These are phyloP conservation scores for Monosporozyma servazzii DNA, from an alignment of 805 yeast genomes.

Conservation along the genomic window DNA sequence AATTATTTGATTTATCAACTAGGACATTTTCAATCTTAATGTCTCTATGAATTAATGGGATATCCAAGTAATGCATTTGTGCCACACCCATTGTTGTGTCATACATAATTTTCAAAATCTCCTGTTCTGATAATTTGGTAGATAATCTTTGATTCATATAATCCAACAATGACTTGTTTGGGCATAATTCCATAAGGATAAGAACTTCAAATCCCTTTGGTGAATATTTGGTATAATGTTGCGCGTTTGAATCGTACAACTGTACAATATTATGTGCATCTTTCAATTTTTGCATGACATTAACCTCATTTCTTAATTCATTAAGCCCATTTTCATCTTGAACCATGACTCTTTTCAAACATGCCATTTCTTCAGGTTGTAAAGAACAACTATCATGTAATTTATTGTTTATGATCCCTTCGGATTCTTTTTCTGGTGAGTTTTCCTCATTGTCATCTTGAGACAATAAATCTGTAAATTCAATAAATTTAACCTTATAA, in stretches of 20 bases:
- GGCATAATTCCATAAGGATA: slow-evolving; percentile 88
- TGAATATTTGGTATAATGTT: slow-evolving; percentile 20
- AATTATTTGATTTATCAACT: slow-evolving; percentile 58
- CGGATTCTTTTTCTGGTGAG: slow-evolving; percentile 9
- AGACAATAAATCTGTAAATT: slow-evolving; percentile 4
- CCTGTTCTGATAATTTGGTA: slow-evolving; percentile 67
- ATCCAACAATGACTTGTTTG: slow-evolving; percentile 81
- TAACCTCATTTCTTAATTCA: slow-evolving; percentile 67
- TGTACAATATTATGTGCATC: slow-evolving; percentile 52
- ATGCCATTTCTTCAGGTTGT: slow-evolving; percentile 44
- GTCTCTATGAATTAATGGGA: slow-evolving; percentile 83
- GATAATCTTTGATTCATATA: slow-evolving; percentile 82
- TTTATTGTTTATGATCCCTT: neutral
- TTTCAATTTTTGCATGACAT: slow-evolving; percentile 60
- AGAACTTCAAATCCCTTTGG: slow-evolving; percentile 67
- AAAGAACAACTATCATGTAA: slow-evolving; percentile 18
- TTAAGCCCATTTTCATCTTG: slow-evolving; percentile 62
- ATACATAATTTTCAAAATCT: slow-evolving; percentile 73
- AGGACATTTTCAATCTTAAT: slow-evolving; percentile 91
- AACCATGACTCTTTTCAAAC: slow-evolving; percentile 67
- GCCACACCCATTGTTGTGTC: slow-evolving; percentile 77
- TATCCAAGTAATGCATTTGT: slow-evolving; percentile 68
- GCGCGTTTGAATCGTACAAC: slow-evolving; percentile 69
- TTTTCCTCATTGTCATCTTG: slow-evolving; percentile 11
- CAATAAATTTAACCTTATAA: slow-evolving; percentile 50